phyloP scores from a whole-genome alignment of 176 grass and related monocot genomes.

The Eleusine coracana region DNA sequence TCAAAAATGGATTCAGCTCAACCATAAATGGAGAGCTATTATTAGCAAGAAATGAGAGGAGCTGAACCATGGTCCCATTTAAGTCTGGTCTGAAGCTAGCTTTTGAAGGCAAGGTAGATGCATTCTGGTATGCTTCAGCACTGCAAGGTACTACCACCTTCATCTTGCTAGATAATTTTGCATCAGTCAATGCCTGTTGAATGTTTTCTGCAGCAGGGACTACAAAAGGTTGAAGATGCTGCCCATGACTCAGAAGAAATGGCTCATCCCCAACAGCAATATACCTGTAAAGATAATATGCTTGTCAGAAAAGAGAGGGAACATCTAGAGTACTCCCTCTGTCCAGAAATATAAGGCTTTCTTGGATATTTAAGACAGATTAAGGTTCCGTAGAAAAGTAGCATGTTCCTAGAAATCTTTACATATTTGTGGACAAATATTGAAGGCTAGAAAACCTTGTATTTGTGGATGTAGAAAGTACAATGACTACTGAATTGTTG shows the following conservation, averaged over 20 bases:
- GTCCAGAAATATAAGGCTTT: too few species aligned
- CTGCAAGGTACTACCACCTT: slow-evolving; percentile 83
- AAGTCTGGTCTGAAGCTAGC: slow-evolving; percentile 81
- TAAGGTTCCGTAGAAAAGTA: too few species aligned
- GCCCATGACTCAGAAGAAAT: slow-evolving; percentile 71
- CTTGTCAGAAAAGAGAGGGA: slow-evolving; percentile 20
- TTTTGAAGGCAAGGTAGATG: slow-evolving; percentile 68
- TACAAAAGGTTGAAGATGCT: slow-evolving; percentile 65
- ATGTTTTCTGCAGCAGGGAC: slow-evolving; percentile 76
- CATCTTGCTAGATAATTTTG: slow-evolving; percentile 72
- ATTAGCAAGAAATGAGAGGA: slow-evolving; percentile 86
- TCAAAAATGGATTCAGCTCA: slow-evolving; percentile 73
- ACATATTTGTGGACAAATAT: too few species aligned
- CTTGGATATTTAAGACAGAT: too few species aligned
- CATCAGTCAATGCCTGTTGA: slow-evolving; percentile 63
- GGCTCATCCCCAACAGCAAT: slow-evolving; percentile 86
- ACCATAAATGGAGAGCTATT: slow-evolving; percentile 80
- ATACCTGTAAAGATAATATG: slow-evolving; percentile 60
- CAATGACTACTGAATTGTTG: neutral
- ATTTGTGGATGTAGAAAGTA: neutral
- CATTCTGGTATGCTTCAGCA: slow-evolving; percentile 67
- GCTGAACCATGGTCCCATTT: slow-evolving; percentile 81
- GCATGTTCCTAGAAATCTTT: too few species aligned
- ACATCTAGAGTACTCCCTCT: neutral
- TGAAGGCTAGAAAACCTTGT: too few species aligned